These are phyloP conservation scores for Millerozyma miso DNA, from an alignment of 805 yeast genomes.

Conservation along the genomic window DNA sequence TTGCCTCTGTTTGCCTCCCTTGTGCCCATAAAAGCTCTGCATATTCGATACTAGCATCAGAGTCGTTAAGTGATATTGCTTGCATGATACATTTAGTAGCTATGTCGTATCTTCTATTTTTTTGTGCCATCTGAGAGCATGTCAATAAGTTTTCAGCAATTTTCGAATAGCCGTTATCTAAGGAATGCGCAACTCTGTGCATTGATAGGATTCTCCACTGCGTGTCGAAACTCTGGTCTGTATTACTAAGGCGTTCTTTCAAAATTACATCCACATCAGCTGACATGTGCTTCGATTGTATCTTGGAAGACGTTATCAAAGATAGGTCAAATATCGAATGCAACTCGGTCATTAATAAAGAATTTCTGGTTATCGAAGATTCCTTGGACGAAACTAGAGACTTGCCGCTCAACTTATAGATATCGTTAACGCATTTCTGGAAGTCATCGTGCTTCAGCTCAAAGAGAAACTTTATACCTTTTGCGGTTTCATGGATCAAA, in stretches of 20 bases:
- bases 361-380: conserved; percentile 35
- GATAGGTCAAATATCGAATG: conserved; percentile 34
- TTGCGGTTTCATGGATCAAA: conserved; percentile 63
- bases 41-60: conserved; percentile 64
- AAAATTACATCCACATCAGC: conserved; percentile 18
- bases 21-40: conserved; percentile 84
- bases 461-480: conserved; percentile 48
- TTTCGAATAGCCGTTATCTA: conserved; percentile 30
- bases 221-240: conserved; percentile 48
- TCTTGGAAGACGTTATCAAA: conserved; percentile 16
- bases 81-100: conserved; percentile 65
- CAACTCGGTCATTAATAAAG: conserved; percentile 31
- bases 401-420: conserved; percentile 57
- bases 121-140: conserved; percentile 62
- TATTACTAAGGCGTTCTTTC: conserved; percentile 26
- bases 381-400: conserved; percentile 43
- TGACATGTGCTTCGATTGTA: conserved; percentile 7
- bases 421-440: conserved; percentile 39
- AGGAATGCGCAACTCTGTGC: conserved; percentile 45
- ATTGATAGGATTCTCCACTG: conserved; percentile 57
- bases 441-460: conserved; percentile 30
- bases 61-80: conserved; percentile 44
- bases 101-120: conserved; percentile 63
- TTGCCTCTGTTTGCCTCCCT: conserved; percentile 83
- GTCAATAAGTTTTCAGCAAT: conserved; percentile 48